Percentiles rank a stretch among this genome's conserved stretches.
Evolutionary conservation across 768 basidiomycete genomes (phyloP).

Genomic region (Suillus fuscotomentosus): DNA sequence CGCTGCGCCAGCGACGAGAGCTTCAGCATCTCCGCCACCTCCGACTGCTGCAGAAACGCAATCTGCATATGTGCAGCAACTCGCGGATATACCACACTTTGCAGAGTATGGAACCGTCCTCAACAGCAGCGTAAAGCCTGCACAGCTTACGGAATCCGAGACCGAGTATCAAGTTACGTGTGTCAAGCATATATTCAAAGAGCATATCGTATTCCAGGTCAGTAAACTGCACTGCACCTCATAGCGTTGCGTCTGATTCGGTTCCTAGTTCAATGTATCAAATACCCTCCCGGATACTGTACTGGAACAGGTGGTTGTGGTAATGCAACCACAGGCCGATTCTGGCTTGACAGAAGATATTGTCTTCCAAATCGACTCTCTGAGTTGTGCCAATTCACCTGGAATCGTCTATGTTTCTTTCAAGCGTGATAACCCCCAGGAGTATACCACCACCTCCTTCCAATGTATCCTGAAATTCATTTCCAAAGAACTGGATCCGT

Average conservation of each 20-base stretch:
- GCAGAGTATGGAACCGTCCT: conserved; percentile 81
- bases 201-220: conserved; percentile 97
- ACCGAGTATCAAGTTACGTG: conserved; percentile 97
- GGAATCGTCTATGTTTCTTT: conserved; percentile 92
- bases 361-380: conserved; percentile 78
- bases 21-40: conserved; percentile 60
- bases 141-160: conserved; percentile 91
- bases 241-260: conserved; percentile 9
- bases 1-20: conserved; percentile 62
- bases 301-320: conserved; percentile 88
- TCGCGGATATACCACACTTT: conserved; percentile 85
- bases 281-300: conserved; percentile 97
- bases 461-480: conserved; percentile 89
- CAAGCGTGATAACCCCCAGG: conserved; percentile 73
- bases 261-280: conserved; percentile 85
- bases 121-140: conserved; percentile 78
- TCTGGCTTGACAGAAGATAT: conserved; percentile 87
- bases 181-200: conserved; percentile 95
- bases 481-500: conserved; percentile 96
- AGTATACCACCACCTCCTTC: conserved; percentile 84
- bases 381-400: conserved; percentile 72
- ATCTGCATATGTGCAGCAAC: conserved; percentile 83
- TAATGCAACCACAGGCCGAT: conserved; percentile 84
- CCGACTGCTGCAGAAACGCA: conserved; percentile 87
- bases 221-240: conserved; percentile 17